Conservation (phyloP, 352 stramenopile genomes). For the Globisporangium alternatum region DNA sequence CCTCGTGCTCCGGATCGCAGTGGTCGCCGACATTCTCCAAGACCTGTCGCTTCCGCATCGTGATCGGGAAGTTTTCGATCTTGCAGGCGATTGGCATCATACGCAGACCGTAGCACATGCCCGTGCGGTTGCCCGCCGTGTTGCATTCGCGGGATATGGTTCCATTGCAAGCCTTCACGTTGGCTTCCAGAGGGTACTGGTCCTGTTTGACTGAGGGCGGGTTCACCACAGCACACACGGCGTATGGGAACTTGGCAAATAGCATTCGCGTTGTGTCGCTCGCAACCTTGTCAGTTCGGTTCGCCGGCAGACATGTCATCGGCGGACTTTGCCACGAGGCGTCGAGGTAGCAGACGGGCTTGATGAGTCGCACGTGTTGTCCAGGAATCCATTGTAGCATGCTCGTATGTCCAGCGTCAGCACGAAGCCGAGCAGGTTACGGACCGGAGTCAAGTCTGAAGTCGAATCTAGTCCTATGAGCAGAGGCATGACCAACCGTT, state of each 20-base stretch:
- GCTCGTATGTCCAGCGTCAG: neutral
- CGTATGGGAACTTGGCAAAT: neutral
- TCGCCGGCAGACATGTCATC: neutral
- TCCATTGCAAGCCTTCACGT: constrained; percentile 34
- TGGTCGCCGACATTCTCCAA: neutral
- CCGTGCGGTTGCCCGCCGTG: constrained; percentile 7
- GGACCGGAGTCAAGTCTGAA: neutral
- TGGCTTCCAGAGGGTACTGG: constrained; percentile 3
- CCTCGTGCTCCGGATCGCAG: no score
- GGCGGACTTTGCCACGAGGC: no score
- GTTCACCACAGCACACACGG: no score
- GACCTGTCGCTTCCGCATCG: constrained; percentile 2
- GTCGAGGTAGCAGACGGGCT: no score
- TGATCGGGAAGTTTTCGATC: no score
- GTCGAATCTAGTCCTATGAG: neutral
- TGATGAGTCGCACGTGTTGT: neutral
- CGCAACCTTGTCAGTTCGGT: neutral
- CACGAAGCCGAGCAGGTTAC: neutral
- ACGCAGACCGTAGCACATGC: constrained; percentile 27
- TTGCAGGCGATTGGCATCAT: constrained; percentile 8
- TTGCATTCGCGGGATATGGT: no score
- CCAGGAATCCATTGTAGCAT: neutral
- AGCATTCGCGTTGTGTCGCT: neutral
- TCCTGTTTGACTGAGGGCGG: no score
- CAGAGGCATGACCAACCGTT: neutral